These are phyloP conservation scores for Meyerozyma sp. DNA, from an alignment of 1,139 yeast genomes.

Conservation along the genomic window DNA sequence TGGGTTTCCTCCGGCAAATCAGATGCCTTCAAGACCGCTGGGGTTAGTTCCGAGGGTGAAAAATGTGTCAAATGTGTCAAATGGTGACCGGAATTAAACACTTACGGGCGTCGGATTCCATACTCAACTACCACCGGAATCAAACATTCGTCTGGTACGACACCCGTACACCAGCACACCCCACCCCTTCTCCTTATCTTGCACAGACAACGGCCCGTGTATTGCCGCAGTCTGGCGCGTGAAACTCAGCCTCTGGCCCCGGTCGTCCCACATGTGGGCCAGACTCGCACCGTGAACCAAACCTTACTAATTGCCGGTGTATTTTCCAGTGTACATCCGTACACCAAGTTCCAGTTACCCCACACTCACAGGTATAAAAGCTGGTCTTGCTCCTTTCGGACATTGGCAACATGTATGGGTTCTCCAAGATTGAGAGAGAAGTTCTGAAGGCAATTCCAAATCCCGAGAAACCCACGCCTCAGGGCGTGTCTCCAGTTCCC, in stretches of 20 bases:
- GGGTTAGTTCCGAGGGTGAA: slow-evolving; percentile 3
- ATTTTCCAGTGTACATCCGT: neutral
- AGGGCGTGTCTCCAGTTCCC: slow-evolving; percentile 18
- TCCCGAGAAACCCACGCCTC: slow-evolving; percentile 23
- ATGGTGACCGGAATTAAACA: neutral
- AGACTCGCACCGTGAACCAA: too few species aligned
- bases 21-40: slow-evolving; percentile 44
- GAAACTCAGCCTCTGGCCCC: too few species aligned
- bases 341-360: neutral
- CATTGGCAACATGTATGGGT: slow-evolving; percentile 19
- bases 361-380: neutral
- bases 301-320: too few species aligned
- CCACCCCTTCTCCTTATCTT: too few species aligned
- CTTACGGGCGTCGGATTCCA: slow-evolving; percentile 1
- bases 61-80: neutral
- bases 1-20: slow-evolving; percentile 56
- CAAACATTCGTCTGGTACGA: neutral
- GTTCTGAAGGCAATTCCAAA: slow-evolving; percentile 21
- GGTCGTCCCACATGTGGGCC: too few species aligned
- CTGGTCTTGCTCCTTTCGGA: neutral
- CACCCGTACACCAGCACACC: neutral
- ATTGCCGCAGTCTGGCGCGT: too few species aligned
- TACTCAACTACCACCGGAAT: neutral
- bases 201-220: too few species aligned
- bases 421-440: slow-evolving; percentile 26